Base-by-base conservation (phyloP, 129 eudicot genomes). In the Heracleum sosnowskyi region DNA sequence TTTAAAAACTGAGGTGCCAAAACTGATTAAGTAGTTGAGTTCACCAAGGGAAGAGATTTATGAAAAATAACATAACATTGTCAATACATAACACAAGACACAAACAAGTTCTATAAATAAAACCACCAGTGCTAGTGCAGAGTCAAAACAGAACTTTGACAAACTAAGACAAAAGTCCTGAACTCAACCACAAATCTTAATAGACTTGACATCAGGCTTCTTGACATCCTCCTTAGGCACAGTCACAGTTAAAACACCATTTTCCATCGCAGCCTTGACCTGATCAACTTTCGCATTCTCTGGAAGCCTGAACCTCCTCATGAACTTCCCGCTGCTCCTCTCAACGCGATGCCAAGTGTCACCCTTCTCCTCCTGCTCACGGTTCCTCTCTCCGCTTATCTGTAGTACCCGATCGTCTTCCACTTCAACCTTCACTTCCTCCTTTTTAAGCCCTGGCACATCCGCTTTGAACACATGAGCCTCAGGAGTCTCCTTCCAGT, bases 391-490 rank as follows among this genome's bases (percentile, higher is more conserved):
- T 0, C 91, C 93, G 72, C 91, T 89, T 9, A 89, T 89, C 79
- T 82, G 90, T 79, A 89, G 82, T 45, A 89, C 84, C 29, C 86
- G 81, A 11, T 85, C 91, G 1, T 85, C 93, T 51, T 89, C 93
- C 35, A 88, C 90, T 64, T 88, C 90, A 40, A 88, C 89, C 75
- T 86, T 86, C 39, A 89, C 88, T 17, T 89, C 91, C 35, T 89
- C 93, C 77, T 85, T 89, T 69, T 81, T 89, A 73, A 89, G 73
- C 20, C 93, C 91, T 0, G 93, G 93, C 5, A 89, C 35, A 51
- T 89, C 93, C 9, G 89, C 91, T 81, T 89, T 81, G 82, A 89
- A 89, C n/a, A 89, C 80, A 40, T 89, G 93, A 5, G 93, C 89
- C 76, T 89, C 93, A 11, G 93, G 86, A 4, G 90, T 89, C 82